Evolutionary conservation across 169 alveolate genomes (phyloP), one percentile per base, ranked within the genome.

Genomic region (Plasmodium cynomolgi): DNA sequence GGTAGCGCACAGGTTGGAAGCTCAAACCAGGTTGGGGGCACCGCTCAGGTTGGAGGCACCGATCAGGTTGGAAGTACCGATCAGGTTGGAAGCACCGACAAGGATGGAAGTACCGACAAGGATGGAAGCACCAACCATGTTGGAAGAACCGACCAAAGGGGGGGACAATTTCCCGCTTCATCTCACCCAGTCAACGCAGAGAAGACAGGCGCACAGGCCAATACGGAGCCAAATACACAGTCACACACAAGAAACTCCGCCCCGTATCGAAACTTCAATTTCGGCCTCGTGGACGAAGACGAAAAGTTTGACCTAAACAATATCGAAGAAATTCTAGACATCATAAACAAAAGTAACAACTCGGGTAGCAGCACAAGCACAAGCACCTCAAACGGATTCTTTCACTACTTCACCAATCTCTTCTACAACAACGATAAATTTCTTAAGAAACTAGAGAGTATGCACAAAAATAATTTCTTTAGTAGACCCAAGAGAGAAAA

Each of bases 321-420:
- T 72, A 91, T 91, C 20, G 95, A 91, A 81, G 95, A 91, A 91
- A 91, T 91, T 72, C 77, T 91, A 82, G 95, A 91, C 29, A 82
- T 91, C 20, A 91, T 91, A 91, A 82, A 82, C 44, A 91, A 74
- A 58, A 82, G 83, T 37, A 91, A 56, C 47, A 82, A 41, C 83
- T 37, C 81, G 9, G 29, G 41, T 72, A 47, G 44, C 2, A 91
- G 85, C 47, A 71, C 26, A 68, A 91, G 62, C 39, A 80, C 91
- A 26, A 82, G 77, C 58, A 80, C 91, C n/a, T 73, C 95, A 13
- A 82, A 47, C 54, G 95, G 95, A 15, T 91, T 91, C 62, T 81
- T 91, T 58, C n/a, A 82, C 58, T 91, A 71, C 58, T 91, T 91
- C 68, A 91, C 79, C 20, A 91, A 91, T 34, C 33, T 81, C 20